Base-by-base conservation (phyloP, 768 basidiomycete species). In the Cystofilobasidium ferigula region DNA sequence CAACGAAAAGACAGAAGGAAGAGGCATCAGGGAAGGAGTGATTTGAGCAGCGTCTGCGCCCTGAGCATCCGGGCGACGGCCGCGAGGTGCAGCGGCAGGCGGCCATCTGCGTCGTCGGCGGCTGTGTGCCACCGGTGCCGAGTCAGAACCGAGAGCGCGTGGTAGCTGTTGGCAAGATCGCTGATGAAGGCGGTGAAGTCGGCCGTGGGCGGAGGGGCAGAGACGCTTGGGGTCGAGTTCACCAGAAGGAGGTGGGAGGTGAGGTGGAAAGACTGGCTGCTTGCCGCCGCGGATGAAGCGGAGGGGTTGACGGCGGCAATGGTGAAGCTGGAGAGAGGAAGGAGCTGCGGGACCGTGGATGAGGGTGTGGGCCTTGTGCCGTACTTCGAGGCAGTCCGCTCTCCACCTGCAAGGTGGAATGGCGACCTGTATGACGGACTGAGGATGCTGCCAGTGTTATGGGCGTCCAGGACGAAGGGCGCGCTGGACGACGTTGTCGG, bases 151-250 rank as follows among this genome's bases (percentile, higher is more conserved):
- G 51, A 2, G 30, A 91, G 80, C 66, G 86, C 85, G 70, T 86
- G 80, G 71, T 81, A 89, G 71, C 83, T 89, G 51, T 76, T 79
- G 22, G 85, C 82, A 71, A 89, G 81, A 62, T 88, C 87, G 30
- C 76, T 71, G 68, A 76, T 72, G 57, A 54, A 14, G 28, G 51
- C 7, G 14, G 3, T 22, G 20, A 74, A 76, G 61, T 73, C 72
- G n/a, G 74, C 71, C 43, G 78, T 77, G 47, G 73, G 64, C 54
- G 70, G 70, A n/a, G 67, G 71, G 40, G 72, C 73, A 38, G 79
- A 77, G 26, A 81, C 82, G 38, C 72, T 74, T 1, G 72, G 72
- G 3, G 79, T 81, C 61, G 79, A 80, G 38, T 77, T 74, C 35
- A 78, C 78, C 67, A 83, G 78, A 28, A 90, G 78, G 18, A 86